Conservation (phyloP, 2,329 filamentous ascomycete species). For the Trichoderma cornu-damae region DNA sequence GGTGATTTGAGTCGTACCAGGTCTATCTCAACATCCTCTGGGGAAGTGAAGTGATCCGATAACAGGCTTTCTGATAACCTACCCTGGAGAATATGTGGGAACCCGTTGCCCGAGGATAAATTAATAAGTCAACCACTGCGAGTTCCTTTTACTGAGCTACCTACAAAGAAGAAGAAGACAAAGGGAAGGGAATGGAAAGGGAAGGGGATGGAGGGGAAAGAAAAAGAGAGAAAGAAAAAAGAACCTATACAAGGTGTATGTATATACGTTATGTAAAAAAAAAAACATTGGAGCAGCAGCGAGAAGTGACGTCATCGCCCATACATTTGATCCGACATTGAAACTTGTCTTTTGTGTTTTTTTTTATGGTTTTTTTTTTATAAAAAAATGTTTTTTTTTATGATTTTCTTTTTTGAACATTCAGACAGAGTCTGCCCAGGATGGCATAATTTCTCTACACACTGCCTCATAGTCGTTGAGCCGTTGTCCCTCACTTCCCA, state of each 20-base stretch:
- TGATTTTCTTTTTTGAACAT: neutral
- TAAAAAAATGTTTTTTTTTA: neutral
- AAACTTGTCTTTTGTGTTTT: neutral
- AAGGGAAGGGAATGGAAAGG: too few species aligned
- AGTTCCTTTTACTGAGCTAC: too few species aligned
- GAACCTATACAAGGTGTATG: too few species aligned
- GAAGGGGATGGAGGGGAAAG: too few species aligned
- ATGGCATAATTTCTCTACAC: constrained; percentile 60
- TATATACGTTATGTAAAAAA: too few species aligned
- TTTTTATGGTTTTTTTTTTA: too few species aligned
- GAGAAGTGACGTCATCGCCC: too few species aligned
- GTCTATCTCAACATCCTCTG: neutral
- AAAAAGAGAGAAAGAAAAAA: too few species aligned
- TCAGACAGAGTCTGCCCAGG: constrained; percentile 53
- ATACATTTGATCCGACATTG: too few species aligned
- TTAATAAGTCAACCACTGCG: too few species aligned
- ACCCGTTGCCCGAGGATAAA: neutral
- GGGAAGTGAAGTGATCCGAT: neutral
- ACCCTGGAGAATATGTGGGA: neutral
- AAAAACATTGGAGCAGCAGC: too few species aligned
- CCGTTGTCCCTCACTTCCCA: constrained; percentile 49
- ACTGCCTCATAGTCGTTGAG: constrained; percentile 69
- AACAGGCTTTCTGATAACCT: neutral
- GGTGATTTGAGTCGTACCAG: neutral
- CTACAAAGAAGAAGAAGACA: too few species aligned